Base-by-base conservation (phyloP, 2,329 filamentous ascomycete species). In the Microdochium bolleyi region DNA sequence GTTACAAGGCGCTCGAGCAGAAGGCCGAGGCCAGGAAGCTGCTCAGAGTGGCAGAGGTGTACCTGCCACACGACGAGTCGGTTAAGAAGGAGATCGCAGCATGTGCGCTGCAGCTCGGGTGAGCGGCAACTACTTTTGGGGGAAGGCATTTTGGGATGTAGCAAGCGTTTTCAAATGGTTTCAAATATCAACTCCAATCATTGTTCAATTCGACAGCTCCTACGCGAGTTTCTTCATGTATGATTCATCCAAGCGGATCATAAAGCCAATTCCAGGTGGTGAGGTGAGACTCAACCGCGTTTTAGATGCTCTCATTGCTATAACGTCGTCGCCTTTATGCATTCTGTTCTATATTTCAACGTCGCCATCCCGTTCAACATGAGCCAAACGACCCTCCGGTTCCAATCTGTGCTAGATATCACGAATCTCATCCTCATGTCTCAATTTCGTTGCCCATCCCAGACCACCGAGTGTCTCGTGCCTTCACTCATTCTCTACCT, bases 1-100 rank as follows among this genome's bases (percentile, higher is more conserved):
- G 75, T 1, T 68, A 64, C 49, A 70, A 68, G 59, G 58, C 56
- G 14, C 53, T 63, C 2, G 59, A 53, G 3, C 54, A 63, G 19
- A 58, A 55, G 37, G 51, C 41, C 10, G 50, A 58, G 50, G 60
- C 61, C 11, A 55, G 54, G 19, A 55, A 57, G 21, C 46, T 64
- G 51, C 50, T 64, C 9, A 48, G 55, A 3, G 61, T 64, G 7
- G 62, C 62, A 3, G 34, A 30, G 27, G 49, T 61, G 2, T 64
- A 64, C 49, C 49, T 63, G 41, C 61, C 62, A 1, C 32, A 51
- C n/a, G 61, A 64, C 37, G 24, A 52, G 19, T 57, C 24, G 7
- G 55, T 64, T 11, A 51, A 49, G 21, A 54, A 57, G 38, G 58
- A 58, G 32, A 27, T 64, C 9, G 59, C 57, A 8, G 51, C 53